Conservation (phyloP, 139 green algal species). For the Volvox africanus region DNA sequence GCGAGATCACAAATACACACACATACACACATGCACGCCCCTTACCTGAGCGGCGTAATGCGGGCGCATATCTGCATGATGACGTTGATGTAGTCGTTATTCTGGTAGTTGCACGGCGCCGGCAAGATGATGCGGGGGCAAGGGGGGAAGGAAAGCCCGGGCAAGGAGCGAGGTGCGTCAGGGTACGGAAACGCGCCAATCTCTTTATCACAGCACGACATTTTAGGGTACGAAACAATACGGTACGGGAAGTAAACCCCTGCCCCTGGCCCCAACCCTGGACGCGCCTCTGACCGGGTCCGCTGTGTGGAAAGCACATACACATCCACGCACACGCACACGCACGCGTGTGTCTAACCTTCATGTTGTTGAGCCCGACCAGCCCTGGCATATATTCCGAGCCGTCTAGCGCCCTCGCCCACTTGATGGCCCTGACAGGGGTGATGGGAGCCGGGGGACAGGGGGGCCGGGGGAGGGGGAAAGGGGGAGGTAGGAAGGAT, state of each 20-base stretch:
- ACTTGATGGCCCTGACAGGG: slow-evolving; percentile 73
- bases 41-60: slow-evolving; percentile 72
- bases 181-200: no score
- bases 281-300: no score
- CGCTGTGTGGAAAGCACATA: no score
- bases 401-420: slow-evolving; percentile 93
- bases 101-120: slow-evolving; percentile 46
- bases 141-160: not conserved
- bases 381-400: slow-evolving; percentile 96
- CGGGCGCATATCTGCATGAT: slow-evolving; percentile 82
- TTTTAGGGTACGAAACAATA: no score
- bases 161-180: not conserved
- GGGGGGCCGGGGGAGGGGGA: not conserved
- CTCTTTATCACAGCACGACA: no score
- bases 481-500: not conserved
- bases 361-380: slow-evolving; percentile 98
- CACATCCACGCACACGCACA: not conserved
- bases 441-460: not conserved
- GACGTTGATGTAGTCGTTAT: slow-evolving; percentile 96
- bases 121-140: no score
- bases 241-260: no score
- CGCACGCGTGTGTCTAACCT: slow-evolving; percentile 26
- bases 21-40: not conserved
- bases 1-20: no score
- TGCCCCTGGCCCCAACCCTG: no score